phyloP scores from a whole-genome alignment of 805 yeast genomes.

The Saturnispora quitensis region DNA sequence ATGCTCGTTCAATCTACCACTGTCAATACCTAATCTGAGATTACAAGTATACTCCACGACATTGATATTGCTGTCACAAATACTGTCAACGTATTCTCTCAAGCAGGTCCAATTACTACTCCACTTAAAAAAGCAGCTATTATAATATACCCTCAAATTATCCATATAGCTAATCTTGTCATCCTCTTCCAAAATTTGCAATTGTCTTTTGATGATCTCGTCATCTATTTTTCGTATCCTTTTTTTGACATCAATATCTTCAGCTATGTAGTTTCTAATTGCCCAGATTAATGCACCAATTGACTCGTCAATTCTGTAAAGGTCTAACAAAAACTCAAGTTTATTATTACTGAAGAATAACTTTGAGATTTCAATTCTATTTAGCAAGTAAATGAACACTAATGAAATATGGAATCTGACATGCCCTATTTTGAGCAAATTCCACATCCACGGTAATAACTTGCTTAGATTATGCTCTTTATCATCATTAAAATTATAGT shows the following conservation, averaged over 20 bases:
- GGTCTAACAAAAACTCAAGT: neutral
- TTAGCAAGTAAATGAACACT: neutral
- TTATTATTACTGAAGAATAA: neutral
- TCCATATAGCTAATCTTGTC: neutral
- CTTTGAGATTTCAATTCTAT: neutral
- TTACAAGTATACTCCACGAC: neutral
- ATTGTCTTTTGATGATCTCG: neutral
- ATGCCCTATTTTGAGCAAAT: slow-evolving; percentile 3
- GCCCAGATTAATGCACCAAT: slow-evolving; percentile 4
- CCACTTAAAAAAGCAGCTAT: neutral
- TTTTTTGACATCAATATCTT: neutral
- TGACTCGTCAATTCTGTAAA: neutral
- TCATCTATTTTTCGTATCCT: neutral
- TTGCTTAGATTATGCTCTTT: neutral
- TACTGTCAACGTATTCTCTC: neutral
- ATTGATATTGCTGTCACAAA: neutral
- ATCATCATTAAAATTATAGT: neutral
- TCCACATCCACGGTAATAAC: slow-evolving; percentile 3
- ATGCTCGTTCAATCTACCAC: neutral
- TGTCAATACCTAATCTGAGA: neutral
- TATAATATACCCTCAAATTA: neutral
- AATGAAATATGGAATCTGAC: neutral
- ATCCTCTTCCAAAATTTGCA: neutral
- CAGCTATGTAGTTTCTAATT: neutral
- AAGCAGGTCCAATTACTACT: neutral